Evolutionary conservation across 306 rosid species (phyloP), one percentile per base, ranked within the genome.

Genomic region (Carpinus viminea): DNA sequence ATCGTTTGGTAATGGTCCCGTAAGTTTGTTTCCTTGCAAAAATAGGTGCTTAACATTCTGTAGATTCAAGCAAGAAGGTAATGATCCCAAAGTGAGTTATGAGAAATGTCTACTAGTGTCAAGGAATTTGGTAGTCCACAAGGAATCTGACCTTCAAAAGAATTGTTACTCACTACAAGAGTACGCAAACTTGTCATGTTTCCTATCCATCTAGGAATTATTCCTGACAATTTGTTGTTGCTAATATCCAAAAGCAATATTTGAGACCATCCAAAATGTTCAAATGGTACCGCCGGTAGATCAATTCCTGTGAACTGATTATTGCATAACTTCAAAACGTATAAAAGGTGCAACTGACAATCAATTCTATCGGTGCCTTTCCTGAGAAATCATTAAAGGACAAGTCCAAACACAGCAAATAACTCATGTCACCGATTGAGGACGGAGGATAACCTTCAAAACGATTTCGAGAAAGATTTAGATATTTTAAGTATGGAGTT

Each of bases 361-460:
- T 41, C 31, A 38, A 16, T 20, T 36, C 59, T 1, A 0, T 4
- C 12, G 50, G 68, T 13, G 41, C 4, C 48, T 54, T 5, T 16
- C 81, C 69, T 0, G 69, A 77, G 61, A 77, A 55, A 0, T 26
- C 54, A 54, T 77, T 77, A 3, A 36, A 15, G 16, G 69, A 69
- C 47, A 68, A 16, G 11, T 77, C 69, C 28, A 16, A 12, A 17
- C 0, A 3, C 0, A 0, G 1, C 34, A 75, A 55, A 0, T 0
- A 2, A 9, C 13, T 8, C 51, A 76, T 26, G 24, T 62, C 12
- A 15, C 43, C 36, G 15, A 64, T 31, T 31, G 73, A 76, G 1
- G 62, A 51, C 15, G 73, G 79, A 9, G 64, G 61, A 76, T 26
- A 17, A 28, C 79, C 64, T 64, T 76, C 36, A 34, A 76, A 64